Base-by-base conservation (phyloP, 2,329 filamentous ascomycete genomes). In the Pseudogymnoascus sp. region DNA sequence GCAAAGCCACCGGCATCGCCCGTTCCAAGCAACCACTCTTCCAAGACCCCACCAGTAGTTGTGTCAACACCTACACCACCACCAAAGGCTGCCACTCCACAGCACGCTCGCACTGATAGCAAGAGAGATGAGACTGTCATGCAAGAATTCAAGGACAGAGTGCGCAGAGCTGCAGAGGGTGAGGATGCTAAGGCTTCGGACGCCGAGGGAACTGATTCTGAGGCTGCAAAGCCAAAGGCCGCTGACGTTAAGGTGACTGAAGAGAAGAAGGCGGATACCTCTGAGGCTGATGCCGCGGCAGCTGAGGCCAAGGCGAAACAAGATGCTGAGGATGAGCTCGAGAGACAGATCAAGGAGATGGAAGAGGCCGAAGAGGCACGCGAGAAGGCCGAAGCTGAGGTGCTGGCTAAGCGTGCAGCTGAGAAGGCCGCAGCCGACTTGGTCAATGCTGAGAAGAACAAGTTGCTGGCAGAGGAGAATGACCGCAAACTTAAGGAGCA, bases 91-190 rank as follows among this genome's bases (percentile, higher is more conserved):
- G 77, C 82, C 8, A 91, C 83, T 66, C 79, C 78, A 18, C 69
- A 86, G 18, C 89, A 94, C 67, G 75, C 74, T 59, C 86, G 89
- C 39, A 79, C 83, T 13, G 90, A 95, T 58, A 92, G 86, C 73
- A 94, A 94, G 79, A 87, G 87, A 1, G 82, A 83, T 34, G 88
- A 92, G 71, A 88, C 96, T 74, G 90, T 90, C 64, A 86, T 86
- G 61, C 83, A 89, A 65, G 90, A 95, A 74, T 88, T 92, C 69
- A 87, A 88, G 73, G 74, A 74, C 57, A 74, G 77, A 63, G 70
- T 71, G 73, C 74, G 72, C 59, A 73, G 76, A 62, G 68, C 68
- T 18, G 68, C 68, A 18, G 68, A 69, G 2, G 63, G 64, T 10
- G 65, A 66, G 12, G 66, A 67, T 19, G 71, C 72, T 57, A 72